Base-by-base conservation (phyloP, 2,329 filamentous ascomycete genomes). In the Fusarium sp. region DNA sequence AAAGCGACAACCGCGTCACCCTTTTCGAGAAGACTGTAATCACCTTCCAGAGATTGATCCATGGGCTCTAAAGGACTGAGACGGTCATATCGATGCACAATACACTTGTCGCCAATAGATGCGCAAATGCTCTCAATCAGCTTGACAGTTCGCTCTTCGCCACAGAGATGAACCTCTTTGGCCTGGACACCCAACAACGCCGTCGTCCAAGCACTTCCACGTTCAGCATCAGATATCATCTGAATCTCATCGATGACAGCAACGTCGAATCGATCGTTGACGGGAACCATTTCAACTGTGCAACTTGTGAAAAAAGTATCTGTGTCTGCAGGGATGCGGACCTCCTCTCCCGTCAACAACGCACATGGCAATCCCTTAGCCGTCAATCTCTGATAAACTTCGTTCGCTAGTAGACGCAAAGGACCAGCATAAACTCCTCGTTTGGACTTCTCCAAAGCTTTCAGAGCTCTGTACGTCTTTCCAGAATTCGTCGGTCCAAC, bases 191-290 rank as follows among this genome's bases (percentile, higher is more conserved):
- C 96, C 7, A 99, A 83, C 15, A 98, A 83, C 3, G 96, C 96
- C 72, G 94, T 88, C 3, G 94, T 97, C 96, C 96, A 99, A 4
- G 94, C 94, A 90, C 91, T 97, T 3, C 96, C 96, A 71, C 96
- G 90, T 1, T 93, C 88, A 0, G 77, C 65, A 73, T 94, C 90
- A 17, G 88, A 90, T 70, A 99, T 93, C 96, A 99, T 98, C 79
- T 99, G 96, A 58, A 99, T 98, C 81, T 99, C 96, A 75, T 99
- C 96, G 66, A 99, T 95, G 69, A 99, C 95, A 2, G 93, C 95
- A 35, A 99, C 94, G 40, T 98, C 95, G 29, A 92, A 88, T 4
- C 77, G 76, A 6, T 79, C 69, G 70, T 81, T 85, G n/a, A 84
- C 75, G 3, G 86, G 86, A 10, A 85, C 80, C 87, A 99, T 99